phyloP scores from a whole-genome alignment of 352 stramenopile genomes.

The Saprolegnia diclina region DNA sequence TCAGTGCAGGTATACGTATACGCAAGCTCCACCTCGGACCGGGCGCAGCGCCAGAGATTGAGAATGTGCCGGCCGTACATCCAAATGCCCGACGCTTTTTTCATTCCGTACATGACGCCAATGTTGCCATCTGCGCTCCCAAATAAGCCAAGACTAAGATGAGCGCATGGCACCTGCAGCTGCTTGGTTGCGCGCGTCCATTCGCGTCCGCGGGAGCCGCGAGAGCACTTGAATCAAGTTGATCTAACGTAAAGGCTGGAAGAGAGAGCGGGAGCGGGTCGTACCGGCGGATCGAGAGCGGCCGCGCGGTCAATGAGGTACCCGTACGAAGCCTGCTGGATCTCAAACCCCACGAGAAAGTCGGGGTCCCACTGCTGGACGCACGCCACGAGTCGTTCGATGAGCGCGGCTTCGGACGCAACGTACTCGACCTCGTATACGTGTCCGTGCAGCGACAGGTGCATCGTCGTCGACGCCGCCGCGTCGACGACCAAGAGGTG shows the following conservation, averaged over 20 bases:
- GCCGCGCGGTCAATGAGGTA: constrained; percentile 68
- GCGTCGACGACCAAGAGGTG: constrained; percentile 7
- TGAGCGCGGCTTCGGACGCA: constrained; percentile 50
- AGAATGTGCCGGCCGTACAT: constrained; percentile 86
- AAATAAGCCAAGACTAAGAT: constrained; percentile 15
- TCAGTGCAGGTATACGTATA: not conserved
- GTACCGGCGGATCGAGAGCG: constrained; percentile 42
- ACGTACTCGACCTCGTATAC: constrained; percentile 21
- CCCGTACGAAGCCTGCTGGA: constrained; percentile 71
- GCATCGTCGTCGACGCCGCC: not conserved
- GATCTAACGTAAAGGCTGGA: constrained; percentile 32
- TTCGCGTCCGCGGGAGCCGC: constrained; percentile 42
- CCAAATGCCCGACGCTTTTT: constrained; percentile 83
- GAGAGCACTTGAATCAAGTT: constrained; percentile 67
- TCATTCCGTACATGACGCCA: constrained; percentile 68
- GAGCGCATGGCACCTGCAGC: not conserved
- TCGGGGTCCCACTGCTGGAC: constrained; percentile 81
- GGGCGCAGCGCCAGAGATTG: constrained; percentile 88
- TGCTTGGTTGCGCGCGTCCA: constrained; percentile 47
- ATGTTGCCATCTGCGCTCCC: constrained; percentile 37
- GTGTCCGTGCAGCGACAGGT: not conserved
- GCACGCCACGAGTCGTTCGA: constrained; percentile 45
- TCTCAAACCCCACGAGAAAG: constrained; percentile 84
- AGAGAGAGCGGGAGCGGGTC: constrained; percentile 28
- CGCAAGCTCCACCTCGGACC: constrained; percentile 55